Evolutionary conservation across 2,329 filamentous ascomycete genomes (phyloP), one percentile per base, ranked within the genome.

Genomic region (Volutella citrinella): DNA sequence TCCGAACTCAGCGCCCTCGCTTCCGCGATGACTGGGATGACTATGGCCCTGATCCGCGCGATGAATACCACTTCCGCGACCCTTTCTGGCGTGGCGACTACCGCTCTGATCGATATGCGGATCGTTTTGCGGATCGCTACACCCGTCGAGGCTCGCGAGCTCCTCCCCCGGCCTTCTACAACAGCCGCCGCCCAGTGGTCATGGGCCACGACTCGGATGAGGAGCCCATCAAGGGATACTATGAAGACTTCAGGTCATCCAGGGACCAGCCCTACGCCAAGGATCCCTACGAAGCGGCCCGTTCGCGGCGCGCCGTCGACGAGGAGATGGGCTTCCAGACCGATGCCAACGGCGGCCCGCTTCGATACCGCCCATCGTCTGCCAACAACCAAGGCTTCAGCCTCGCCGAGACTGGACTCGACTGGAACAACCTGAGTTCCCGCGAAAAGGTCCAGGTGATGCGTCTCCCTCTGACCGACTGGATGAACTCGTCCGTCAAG

Each of bases 401-500:
- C 5, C 36, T 52, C 5, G 43, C 40, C 16, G 44, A 48, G 3
- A 38, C 46, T 17, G 47, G 51, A 13, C 46, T 68, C 13, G 56
- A 67, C 34, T 68, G 66, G 59, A 57, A 60, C 17, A 51, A 56
- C 21, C 43, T 70, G 25, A 63, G 54, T 6, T 47, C 53, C 2
- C 52, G 65, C 33, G 64, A 70, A 45, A 64, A 62, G 48, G 57
- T 54, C 5, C 53, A 69, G 36, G 64, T 69, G 9, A 55, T 70
- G 54, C 60, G 67, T 21, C 52, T 70, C 15, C 68, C 67, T 3
- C 59, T 64, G 53, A 65, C 60, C 4, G 56, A 65, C 19, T 70
- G 66, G 68, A 70, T 70, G 67, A 63, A 69, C 48, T 67, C 64
- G 7, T 47, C 60, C 30, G 44, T 68, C 39, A 71, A 70, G 56